Evolutionary conservation across 768 basidiomycete species (phyloP), one percentile per base, ranked within the genome.

Genomic region (Hysterangium stoloniferum): DNA sequence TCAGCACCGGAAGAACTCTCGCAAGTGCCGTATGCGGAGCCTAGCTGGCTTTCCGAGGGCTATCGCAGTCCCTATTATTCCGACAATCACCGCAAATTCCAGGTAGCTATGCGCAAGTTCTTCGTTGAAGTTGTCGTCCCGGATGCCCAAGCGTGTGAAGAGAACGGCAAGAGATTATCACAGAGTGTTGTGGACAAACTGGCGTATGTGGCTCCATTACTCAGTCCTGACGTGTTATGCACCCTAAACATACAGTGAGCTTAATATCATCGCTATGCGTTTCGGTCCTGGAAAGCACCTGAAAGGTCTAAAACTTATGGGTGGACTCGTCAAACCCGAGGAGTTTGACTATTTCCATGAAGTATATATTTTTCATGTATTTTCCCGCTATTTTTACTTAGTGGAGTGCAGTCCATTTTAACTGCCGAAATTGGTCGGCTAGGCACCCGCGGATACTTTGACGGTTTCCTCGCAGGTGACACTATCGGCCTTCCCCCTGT

Each of bases 331-430:
- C 38, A 78, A 78, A 45, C 80, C 86, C 4, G 87, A 89, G 61
- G 84, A 93, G 57, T 97, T 86, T 59, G 89, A 96, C 64, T 93
- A 94, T 61, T 98, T 98, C 74, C 85, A 96, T 60, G 94, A 90
- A 72, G 85, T 83, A 50, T 9, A 58, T 54, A n/a, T 3, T 32
- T 34, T n/a, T 12, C 44, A 8, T 15, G 22, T 13, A 2, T 40
- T 28, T 28, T 22, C 22, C 17, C 31, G 12, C 25, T 29, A 37
- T 12, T 43, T 15, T 24, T 52, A 38, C 33, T 44, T 57, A 20
- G n/a, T 35, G 28, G 19, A 41, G 33, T 44, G 29, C 54, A 88
- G 86, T 72, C 82, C 38, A 86, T 90, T 53, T 73, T 90, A 50
- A 81, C 87, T 56, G 78, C 82, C 34, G 95, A 98, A 64, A 70